Base-by-base conservation (phyloP, 495 filamentous ascomycete species). In the Xylaria intraflava region DNA sequence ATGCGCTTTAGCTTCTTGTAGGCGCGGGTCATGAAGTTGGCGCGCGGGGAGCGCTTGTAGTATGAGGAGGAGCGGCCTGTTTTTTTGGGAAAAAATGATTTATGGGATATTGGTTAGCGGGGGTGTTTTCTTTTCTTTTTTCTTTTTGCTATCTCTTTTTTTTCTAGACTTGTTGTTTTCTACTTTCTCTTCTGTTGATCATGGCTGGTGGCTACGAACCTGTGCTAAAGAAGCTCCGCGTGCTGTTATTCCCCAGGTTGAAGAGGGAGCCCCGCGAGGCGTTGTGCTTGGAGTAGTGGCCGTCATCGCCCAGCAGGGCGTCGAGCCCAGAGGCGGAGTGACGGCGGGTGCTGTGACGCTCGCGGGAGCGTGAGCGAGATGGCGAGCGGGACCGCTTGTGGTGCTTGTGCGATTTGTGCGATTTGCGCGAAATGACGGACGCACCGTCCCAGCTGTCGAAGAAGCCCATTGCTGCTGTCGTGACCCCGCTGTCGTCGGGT, bases 31-130 rank as follows among this genome's bases (percentile, higher is more conserved):
- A 93, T 68, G 71, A 89, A 93, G 57, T 86, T 87, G 19, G 80
- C 76, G 41, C 90, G 86, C 12, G 90, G 85, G 71, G 83, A 66
- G 67, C 88, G 69, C 71, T 80, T 73, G 83, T 87, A 85, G 69
- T 80, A 88, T 17, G 84, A 84, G 30, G 76, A 76, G 51, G 82
- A 82, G 30, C 78, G 75, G 29, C 68, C 67, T 69, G 36, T n/a
- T n/a, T n/a, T n/a, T n/a, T n/a, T n/a, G n/a, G n/a, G n/a, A n/a
- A 19, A n/a, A 31, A 27, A 40, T 49, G 6, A 4, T 4, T 29
- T 22, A 33, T 3, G 17, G 3, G 39, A 20, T 27, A 19, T 24
- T 35, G 7, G 16, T 57, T 43, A 43, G 51, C 11, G 11, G 27
- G 35, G 20, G 16, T 19, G 16, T 35, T n/a, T 7, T 35, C 33